Base-by-base conservation (phyloP, 176 grass and related monocot species). In the Cenchrus purpureus region DNA sequence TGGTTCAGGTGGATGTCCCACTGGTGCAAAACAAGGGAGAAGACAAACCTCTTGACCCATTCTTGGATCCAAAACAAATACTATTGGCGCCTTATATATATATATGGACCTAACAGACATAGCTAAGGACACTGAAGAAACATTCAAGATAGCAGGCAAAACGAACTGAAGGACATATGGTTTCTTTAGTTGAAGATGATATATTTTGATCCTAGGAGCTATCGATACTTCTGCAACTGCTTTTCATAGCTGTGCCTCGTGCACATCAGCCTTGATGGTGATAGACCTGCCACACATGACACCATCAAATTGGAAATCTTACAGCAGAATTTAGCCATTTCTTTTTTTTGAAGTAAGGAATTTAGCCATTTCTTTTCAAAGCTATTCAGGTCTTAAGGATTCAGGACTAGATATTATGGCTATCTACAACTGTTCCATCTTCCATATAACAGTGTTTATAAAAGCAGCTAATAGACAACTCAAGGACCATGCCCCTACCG, bases 131-230 rank as follows among this genome's bases (percentile, higher is more conserved):
- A 37, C 11, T 1, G 28, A 31, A 11, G 45, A 66, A 66, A 80
- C 5, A 8, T 68, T 55, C 7, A 56, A 69, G 49, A 56, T 54
- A 68, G 31, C 49, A 81, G 10, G 34, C 32, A 56, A 56, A 42
- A 56, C 10, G 4, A 81, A 68, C 50, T 81, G 12, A 13, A 52
- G 78, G 17, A 80, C 52, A 80, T 54, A 53, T 52, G 62, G 37
- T 2, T 40, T 40, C 37, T 16, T 79, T 31, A 9, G 2, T 19
- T 32, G 62, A 20, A 80, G 48, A n/a, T 16, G 68, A 20, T 5
- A 54, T 67, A 53, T 10, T 68, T 17, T 4, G 0, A 34, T 68
- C 20, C 17, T 22, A 55, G 12, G 43, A 79, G 58, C 22, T 79
- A 79, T 49, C 32, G 25, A 63, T 13, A 9, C 42, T 68, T 10